Percentiles rank a stretch among this genome's conserved stretches.
Conservation (phyloP, 2,329 filamentous ascomycete genomes). For the Fusarium subglutinans region DNA sequence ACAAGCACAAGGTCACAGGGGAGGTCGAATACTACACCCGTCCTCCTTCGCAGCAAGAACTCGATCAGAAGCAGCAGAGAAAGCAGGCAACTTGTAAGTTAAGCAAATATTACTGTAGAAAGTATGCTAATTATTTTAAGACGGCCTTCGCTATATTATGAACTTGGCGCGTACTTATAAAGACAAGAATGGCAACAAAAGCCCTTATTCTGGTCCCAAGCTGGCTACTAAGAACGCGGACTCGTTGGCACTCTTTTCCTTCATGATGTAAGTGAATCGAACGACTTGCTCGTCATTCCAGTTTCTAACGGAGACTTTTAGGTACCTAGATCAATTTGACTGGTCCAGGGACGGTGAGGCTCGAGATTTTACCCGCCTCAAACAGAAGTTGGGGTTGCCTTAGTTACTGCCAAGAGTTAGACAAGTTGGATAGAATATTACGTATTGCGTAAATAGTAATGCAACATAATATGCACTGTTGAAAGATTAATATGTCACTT, state of each 20-base stretch:
- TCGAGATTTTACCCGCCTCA: background rate
- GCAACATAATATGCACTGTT: accelerated
- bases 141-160: background rate
- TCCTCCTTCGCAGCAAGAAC: background rate
- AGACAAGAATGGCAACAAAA: background rate
- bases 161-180: background rate
- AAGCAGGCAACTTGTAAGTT: slow-evolving; percentile 8
- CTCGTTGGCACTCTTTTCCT: background rate
- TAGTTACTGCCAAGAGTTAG: accelerated
- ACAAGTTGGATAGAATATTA: background rate
- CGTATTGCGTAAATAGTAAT: background rate
- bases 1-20: background rate
- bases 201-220: background rate
- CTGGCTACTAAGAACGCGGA: slow-evolving; percentile 3
- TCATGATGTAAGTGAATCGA: slow-evolving; percentile 3
- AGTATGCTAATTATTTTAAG: accelerated
- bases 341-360: background rate
- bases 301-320: background rate
- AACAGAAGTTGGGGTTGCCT: background rate
- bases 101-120: accelerated
- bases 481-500: no score
- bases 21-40: background rate
- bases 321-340: background rate
- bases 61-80: background rate
- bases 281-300: accelerated